These are phyloP conservation scores for Microbotryum violaceum DNA, from an alignment of 1,284 basidiomycete species.

Conservation along the genomic window DNA sequence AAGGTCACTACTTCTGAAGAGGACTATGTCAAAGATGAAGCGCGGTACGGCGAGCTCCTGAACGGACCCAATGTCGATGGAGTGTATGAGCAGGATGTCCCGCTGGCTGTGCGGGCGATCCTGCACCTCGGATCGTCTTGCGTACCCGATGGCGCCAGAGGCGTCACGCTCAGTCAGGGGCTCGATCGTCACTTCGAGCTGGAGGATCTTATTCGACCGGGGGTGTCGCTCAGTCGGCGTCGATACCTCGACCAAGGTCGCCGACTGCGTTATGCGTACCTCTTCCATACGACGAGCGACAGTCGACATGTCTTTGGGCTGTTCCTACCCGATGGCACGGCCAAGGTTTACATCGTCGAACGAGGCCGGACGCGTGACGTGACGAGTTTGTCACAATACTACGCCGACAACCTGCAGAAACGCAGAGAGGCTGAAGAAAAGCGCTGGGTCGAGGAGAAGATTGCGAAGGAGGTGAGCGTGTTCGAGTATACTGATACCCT, in stretches of 20 bases:
- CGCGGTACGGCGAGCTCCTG: conserved; percentile 83
- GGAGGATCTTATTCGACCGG: conserved; percentile 65
- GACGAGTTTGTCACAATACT: conserved; percentile 65
- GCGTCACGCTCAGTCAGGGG: conserved; percentile 71
- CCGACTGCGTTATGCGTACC: conserved; percentile 67
- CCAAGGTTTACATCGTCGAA: conserved; percentile 84
- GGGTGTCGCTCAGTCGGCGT: conserved; percentile 54
- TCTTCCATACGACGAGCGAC: conserved; percentile 78
- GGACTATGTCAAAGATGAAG: conserved; percentile 71
- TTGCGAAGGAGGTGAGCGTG: conserved; percentile 36
- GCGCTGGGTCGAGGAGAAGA: conserved; percentile 31
- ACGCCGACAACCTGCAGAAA: conserved; percentile 53
- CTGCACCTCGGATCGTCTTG: conserved; percentile 80
- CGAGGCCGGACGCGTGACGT: conserved; percentile 78
- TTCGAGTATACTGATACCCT: conserved; percentile 65
- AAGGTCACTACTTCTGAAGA: conserved; percentile 77
- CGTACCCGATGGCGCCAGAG: conserved; percentile 54
- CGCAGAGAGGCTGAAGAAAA: conserved; percentile 37
- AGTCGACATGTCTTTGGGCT: conserved; percentile 84
- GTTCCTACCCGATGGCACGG: conserved; percentile 64
- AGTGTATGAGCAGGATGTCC: conserved; percentile 88
- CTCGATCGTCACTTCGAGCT: conserved; percentile 79
- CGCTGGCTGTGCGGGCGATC: conserved; percentile 73
- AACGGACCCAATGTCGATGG: conserved; percentile 95
- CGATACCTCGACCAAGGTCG: conserved; percentile 63